phyloP scores from a whole-genome alignment of 176 grass and related monocot genomes.

The Bonia amplexicaulis region DNA sequence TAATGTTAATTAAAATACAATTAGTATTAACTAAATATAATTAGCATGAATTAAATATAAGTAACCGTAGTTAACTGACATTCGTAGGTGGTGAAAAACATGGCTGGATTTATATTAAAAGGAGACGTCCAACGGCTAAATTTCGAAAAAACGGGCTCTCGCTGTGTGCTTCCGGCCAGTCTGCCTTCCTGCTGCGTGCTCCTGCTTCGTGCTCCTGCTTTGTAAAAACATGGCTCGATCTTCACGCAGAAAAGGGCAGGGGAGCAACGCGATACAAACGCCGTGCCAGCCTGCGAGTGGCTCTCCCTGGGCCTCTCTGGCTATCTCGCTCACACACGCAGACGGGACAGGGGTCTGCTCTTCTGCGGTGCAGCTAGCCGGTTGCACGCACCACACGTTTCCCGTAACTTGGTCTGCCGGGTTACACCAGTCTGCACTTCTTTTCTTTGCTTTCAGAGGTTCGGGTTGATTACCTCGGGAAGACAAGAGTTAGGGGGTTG shows the following conservation, averaged over 20 bases:
- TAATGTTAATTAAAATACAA: no score
- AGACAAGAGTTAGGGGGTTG: no score
- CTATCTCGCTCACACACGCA: not conserved
- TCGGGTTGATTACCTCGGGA: no score
- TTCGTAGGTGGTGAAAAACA: no score
- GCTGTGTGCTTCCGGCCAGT: not conserved
- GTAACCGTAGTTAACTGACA: no score
- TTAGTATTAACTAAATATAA: no score
- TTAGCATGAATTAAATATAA: no score
- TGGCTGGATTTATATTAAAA: no score
- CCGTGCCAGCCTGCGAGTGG: not conserved
- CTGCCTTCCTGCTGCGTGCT: not conserved
- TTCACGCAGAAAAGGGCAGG: not conserved
- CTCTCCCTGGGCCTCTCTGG: not conserved
- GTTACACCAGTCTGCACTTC: no score
- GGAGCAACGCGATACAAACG: not conserved
- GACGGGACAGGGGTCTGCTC: not conserved
- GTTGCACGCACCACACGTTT: slow-evolving; percentile 1
- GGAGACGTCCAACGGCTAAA: no score
- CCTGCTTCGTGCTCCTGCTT: not conserved
- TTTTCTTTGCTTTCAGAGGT: no score
- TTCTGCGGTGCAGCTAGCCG: not conserved
- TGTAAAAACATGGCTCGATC: no score
- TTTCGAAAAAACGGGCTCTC: not conserved
- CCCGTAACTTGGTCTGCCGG: not conserved